Evolutionary conservation across 2,329 filamentous ascomycete genomes (phyloP), one percentile per base, ranked within the genome.

Genomic region (Lachnellula cervina): DNA sequence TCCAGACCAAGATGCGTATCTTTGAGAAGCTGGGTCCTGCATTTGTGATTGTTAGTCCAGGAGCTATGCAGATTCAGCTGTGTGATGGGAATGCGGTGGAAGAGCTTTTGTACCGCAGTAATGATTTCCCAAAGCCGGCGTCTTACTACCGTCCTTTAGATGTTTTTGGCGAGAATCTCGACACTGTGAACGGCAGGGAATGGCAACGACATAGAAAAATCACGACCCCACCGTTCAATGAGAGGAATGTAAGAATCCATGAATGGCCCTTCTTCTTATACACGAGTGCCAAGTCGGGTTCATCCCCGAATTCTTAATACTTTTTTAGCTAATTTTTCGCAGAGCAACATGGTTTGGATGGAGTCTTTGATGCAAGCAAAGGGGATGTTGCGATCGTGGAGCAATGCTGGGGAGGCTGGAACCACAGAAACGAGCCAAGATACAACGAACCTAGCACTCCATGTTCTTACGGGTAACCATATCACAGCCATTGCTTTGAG

Each of bases 391-490:
- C 19, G 61, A 19, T 42, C 62, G 45, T 66, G 63, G 64, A 50
- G 21, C n/a, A n/a, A 13, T 28, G 37, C n/a, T 6, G 42, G 19
- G 28, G 17, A 32, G 4, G 51, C 66, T 2, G 44, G 59, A 7
- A 63, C n/a, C 5, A 58, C 67, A n/a, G 59, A 67, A 11, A 65
- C 71, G 4, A 21, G 21, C 35, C 23, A 48, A 6, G 71, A 74
- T 42, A 72, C 76, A 1, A 79, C 79, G 76, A 73, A 74, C 49
- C 68, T 79, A 57, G 76, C 74, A 47, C 64, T 80, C 17, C 74
- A 79, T 62, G 73, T 80, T 38, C 79, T 80, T 59, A 78, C 75
- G 60, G 70, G 72, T 51, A 9, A 32, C 8, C 9, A 32, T 32
- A 11, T 32, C 28, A 8, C 4, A 32, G 9, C 9, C 9, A 11